Conservation (phyloP, 257 asterid genomes). For the Solanum sejunctum region DNA sequence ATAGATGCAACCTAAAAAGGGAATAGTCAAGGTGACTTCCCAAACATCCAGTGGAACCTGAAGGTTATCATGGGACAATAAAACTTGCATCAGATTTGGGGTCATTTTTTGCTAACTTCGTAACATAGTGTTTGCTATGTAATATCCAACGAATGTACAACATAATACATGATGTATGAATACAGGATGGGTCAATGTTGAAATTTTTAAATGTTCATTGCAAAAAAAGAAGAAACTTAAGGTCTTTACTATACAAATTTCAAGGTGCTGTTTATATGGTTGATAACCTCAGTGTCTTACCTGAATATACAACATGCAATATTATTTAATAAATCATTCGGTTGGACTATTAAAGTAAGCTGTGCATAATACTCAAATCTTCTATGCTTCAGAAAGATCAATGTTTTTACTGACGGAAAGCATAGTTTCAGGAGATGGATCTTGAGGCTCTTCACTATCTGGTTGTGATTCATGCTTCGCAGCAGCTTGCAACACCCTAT, state of each 20-base stretch:
- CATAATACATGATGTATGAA: not conserved
- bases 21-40: not conserved
- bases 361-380: not conserved
- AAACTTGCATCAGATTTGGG: no score
- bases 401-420: slow-evolving; percentile 34
- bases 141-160: not conserved
- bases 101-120: not conserved
- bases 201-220: not conserved
- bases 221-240: not conserved
- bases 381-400: slow-evolving; percentile 64
- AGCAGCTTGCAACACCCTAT: slow-evolving; percentile 88
- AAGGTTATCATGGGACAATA: not conserved
- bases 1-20: not conserved
- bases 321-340: not conserved
- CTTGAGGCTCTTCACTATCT: slow-evolving; percentile 36
- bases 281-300: not conserved
- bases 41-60: not conserved
- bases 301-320: not conserved
- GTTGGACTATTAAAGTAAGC: not conserved
- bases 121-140: not conserved
- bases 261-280: not conserved
- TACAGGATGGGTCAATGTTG: not conserved
- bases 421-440: slow-evolving; percentile 17
- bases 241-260: not conserved
- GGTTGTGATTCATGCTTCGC: slow-evolving; percentile 92